phyloP scores from a whole-genome alignment of 2,329 filamentous ascomycete species.

The Paraconiothyrium sp. region DNA sequence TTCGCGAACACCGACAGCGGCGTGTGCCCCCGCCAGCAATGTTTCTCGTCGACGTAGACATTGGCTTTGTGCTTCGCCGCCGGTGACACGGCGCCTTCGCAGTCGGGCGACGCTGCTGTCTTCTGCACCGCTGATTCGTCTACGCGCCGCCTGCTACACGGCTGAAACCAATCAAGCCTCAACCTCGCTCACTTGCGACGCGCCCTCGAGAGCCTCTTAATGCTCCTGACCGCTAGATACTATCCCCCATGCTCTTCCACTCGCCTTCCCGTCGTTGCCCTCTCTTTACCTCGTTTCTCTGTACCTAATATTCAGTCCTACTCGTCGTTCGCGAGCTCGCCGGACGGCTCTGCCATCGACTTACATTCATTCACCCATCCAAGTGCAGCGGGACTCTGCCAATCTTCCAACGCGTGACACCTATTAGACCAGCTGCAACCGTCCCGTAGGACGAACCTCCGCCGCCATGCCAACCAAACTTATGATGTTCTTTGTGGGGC shows the following conservation, averaged over 20 bases:
- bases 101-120: slow-evolving; percentile 16
- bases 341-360: slow-evolving; percentile 49
- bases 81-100: slow-evolving; percentile 33
- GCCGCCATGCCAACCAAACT: slow-evolving; percentile 62
- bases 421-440: slow-evolving; percentile 9
- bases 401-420: slow-evolving; percentile 3
- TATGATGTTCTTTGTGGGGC: slow-evolving; percentile 60
- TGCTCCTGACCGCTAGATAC: slow-evolving; percentile 39
- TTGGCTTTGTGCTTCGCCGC: slow-evolving; percentile 12
- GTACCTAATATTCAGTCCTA: slow-evolving; percentile 39
- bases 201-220: slow-evolving; percentile 45
- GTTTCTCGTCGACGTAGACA: background rate
- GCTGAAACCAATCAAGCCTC: slow-evolving; percentile 48
- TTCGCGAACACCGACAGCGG: slow-evolving; percentile 2
- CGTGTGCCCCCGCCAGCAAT: slow-evolving; percentile 14
- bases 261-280: slow-evolving; percentile 34
- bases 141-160: slow-evolving; percentile 39
- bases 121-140: slow-evolving; percentile 39
- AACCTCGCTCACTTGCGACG: slow-evolving; percentile 43
- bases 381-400: slow-evolving; percentile 1
- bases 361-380: slow-evolving; percentile 39
- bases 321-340: slow-evolving; percentile 48
- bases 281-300: slow-evolving; percentile 41
- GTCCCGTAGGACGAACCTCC: slow-evolving; percentile 29
- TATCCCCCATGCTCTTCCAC: slow-evolving; percentile 36